Conservation (phyloP, 768 basidiomycete genomes). For the Suillus subaureus region DNA sequence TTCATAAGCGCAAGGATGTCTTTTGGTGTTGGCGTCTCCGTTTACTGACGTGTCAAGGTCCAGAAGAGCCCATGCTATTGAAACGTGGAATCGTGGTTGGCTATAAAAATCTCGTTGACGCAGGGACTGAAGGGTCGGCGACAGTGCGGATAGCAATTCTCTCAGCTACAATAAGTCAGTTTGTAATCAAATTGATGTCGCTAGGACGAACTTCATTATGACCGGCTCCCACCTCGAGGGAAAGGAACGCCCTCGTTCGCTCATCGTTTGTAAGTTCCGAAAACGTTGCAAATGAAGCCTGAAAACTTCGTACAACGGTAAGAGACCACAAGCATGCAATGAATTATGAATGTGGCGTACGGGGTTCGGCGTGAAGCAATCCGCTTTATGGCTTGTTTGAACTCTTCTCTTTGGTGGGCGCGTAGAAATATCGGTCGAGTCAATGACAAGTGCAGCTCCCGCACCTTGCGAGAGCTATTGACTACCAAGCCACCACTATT, state of each 20-base stretch:
- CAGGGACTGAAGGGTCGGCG: constrained; percentile 56
- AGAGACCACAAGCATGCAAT: constrained; percentile 10
- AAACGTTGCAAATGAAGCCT: constrained; percentile 71
- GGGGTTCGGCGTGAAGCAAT: constrained; percentile 47
- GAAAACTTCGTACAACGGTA: constrained; percentile 52
- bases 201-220: constrained; percentile 62
- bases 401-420: constrained; percentile 74
- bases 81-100: constrained; percentile 84
- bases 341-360: constrained; percentile 37
- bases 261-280: constrained; percentile 80
- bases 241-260: constrained; percentile 76
- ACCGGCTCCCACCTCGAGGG: constrained; percentile 83
- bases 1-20: not conserved
- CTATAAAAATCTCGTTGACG: constrained; percentile 82
- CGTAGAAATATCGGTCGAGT: constrained; percentile 81
- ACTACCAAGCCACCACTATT: constrained; percentile 9
- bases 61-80: constrained; percentile 86
- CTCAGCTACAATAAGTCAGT: constrained; percentile 51
- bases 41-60: constrained; percentile 25
- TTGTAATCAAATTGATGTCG: not conserved
- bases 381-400: constrained; percentile 61
- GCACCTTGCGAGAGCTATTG: constrained; percentile 19
- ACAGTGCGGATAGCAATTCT: constrained; percentile 54
- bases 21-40: not conserved
- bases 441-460: constrained; percentile 81